phyloP scores from a whole-genome alignment of 495 filamentous ascomycete genomes.

The Rhizodiscina lignyota region DNA sequence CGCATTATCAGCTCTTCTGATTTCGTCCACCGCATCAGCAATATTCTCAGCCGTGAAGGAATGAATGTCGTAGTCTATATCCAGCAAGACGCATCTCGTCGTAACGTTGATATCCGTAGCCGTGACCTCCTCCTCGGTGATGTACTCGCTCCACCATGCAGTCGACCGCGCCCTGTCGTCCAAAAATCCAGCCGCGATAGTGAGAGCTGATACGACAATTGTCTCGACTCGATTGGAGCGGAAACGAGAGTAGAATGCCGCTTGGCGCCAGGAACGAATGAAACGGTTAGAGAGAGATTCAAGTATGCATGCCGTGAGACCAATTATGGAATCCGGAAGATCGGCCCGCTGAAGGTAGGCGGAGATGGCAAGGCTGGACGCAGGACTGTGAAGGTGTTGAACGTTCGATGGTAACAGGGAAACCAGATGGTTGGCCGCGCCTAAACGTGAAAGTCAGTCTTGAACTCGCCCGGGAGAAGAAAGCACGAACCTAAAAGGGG shows the following conservation, averaged over 20 bases:
- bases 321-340: conserved; percentile 11
- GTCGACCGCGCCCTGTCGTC: conserved; percentile 6
- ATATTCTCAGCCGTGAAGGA: conserved; percentile 9
- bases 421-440: conserved; percentile 8
- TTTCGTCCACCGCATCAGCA: conserved; percentile 3
- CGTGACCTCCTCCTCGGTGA: conserved; percentile 1
- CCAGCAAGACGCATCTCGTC: conserved; percentile 7
- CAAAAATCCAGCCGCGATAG: conserved; percentile 7
- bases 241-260: neutral
- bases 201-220: conserved; percentile 10
- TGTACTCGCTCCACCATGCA: conserved; percentile 5
- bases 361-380: conserved; percentile 2
- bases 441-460: conserved; percentile 2
- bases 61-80: conserved; percentile 12
- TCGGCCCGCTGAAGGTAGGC: conserved; percentile 7
- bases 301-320: conserved; percentile 12
- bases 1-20: no score
- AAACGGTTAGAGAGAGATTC: conserved; percentile 10
- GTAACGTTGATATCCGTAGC: conserved; percentile 6
- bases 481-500: neutral
- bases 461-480: neutral
- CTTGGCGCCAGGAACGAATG: conserved; percentile 5
- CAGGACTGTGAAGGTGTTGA: conserved; percentile 3
- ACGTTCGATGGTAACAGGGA: conserved; percentile 13
- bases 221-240: conserved; percentile 4